phyloP scores from a whole-genome alignment of 306 rosid species.

The Trifolium fragiferum region DNA sequence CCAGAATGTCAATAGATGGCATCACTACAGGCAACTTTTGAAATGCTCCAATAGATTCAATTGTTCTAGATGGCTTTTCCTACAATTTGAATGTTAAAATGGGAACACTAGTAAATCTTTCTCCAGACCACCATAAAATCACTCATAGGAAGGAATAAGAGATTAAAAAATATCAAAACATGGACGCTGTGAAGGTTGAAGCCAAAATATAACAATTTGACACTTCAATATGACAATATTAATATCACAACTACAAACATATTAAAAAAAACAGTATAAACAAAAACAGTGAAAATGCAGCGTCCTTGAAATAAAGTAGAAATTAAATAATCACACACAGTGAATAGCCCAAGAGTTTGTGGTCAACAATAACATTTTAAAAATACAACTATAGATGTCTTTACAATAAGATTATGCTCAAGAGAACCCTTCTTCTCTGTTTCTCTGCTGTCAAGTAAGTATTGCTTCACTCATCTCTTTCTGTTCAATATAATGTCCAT shows the following conservation, averaged over 20 bases:
- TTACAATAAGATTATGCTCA: neutral
- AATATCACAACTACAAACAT: neutral
- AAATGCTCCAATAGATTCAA: conserved; percentile 83
- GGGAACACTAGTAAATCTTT: conserved; percentile 4
- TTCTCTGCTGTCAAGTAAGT: neutral
- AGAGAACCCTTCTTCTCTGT: neutral
- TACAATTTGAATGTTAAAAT: conserved; percentile 41
- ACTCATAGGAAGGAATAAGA: neutral
- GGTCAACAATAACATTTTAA: neutral
- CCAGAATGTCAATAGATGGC: conserved; percentile 83
- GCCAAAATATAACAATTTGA: conserved; percentile 1
- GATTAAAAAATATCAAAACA: neutral
- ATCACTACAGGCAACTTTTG: conserved; percentile 94
- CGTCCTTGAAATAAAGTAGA: conserved; percentile 12
- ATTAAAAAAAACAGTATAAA: neutral
- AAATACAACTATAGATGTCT: neutral
- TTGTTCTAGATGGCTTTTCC: conserved; percentile 55
- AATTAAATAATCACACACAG: neutral
- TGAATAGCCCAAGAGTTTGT: neutral
- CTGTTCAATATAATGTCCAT: conserved; percentile 8
- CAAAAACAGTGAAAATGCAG: neutral
- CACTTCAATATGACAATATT: conserved; percentile 1
- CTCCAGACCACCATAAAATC: neutral
- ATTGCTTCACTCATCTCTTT: neutral
- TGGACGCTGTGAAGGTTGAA: neutral